Percentiles rank a stretch among this genome's conserved stretches.
Conservation (phyloP, 225 moss, liverwort and hornwort genomes). For the Sphagnum tenellum region DNA sequence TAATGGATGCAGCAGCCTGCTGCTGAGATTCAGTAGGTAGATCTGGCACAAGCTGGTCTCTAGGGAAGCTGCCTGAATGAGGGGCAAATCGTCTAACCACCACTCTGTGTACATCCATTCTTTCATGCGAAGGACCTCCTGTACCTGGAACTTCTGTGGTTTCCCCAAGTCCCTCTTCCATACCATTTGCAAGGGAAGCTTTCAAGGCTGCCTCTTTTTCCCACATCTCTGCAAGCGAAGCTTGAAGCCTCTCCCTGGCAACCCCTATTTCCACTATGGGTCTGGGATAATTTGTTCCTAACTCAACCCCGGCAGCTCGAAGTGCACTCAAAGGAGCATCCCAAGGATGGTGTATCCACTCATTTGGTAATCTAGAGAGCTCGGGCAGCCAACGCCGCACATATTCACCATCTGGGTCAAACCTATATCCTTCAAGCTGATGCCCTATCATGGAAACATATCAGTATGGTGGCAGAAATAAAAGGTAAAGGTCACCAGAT, state of each 20-base stretch:
- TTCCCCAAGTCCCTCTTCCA: constrained; percentile 46
- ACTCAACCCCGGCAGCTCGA: constrained; percentile 47
- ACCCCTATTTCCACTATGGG: constrained; percentile 40
- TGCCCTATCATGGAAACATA: not conserved
- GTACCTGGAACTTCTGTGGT: constrained; percentile 28
- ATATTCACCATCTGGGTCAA: constrained; percentile 48
- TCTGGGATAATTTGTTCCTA: constrained; percentile 42
- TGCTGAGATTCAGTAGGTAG: constrained; percentile 46
- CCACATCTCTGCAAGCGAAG: constrained; percentile 42
- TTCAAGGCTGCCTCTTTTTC: constrained; percentile 42
- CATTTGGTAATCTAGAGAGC: constrained; percentile 47
- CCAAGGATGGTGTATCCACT: constrained; percentile 58
- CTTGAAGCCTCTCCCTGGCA: constrained; percentile 31
- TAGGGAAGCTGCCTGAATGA: constrained; percentile 29
- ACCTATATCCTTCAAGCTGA: constrained; percentile 55
- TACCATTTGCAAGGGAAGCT: constrained; percentile 35
- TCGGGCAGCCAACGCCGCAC: constrained; percentile 52
- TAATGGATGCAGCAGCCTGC: constrained; percentile 33
- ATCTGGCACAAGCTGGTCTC: constrained; percentile 47
- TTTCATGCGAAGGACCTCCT: constrained; percentile 14
- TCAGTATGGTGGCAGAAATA: too few relatives aligned
- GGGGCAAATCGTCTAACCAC: constrained; percentile 26
- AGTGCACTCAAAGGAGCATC: constrained; percentile 42
- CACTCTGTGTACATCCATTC: constrained; percentile 49
- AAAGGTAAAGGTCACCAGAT: too few relatives aligned